phyloP scores from a whole-genome alignment of 495 filamentous ascomycete species.

The Aspergillus olivimuriae region DNA sequence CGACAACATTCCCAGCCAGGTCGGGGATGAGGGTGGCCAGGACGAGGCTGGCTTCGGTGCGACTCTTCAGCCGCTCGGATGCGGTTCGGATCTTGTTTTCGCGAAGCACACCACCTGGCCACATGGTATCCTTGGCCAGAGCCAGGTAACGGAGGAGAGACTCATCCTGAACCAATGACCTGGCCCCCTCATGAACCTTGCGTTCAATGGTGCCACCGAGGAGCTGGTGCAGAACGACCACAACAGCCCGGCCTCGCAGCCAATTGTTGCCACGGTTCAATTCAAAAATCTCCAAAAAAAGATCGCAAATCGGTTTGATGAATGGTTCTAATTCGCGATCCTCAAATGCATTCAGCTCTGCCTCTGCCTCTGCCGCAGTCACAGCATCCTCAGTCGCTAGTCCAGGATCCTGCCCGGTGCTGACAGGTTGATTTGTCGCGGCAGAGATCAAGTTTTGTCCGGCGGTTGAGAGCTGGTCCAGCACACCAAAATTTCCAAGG shows the following conservation, averaged over 20 bases:
- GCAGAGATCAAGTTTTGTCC: constrained; percentile 90
- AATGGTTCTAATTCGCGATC: constrained; percentile 86
- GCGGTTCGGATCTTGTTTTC: constrained; percentile 51
- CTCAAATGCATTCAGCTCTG: constrained; percentile 90
- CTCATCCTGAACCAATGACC: constrained; percentile 65
- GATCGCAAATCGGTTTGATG: constrained; percentile 95
- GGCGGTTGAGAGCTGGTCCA: constrained; percentile 89
- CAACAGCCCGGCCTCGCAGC: constrained; percentile 91
- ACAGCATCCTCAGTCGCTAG: constrained; percentile 53
- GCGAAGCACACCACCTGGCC: constrained; percentile 62
- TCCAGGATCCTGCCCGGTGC: constrained; percentile 26
- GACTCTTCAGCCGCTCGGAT: constrained; percentile 62
- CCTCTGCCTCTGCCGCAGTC: constrained; percentile 82
- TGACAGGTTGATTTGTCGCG: constrained; percentile 61
- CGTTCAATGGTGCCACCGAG: constrained; percentile 86
- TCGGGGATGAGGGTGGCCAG: constrained; percentile 77
- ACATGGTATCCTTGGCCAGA: constrained; percentile 66
- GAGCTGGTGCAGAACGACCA: constrained; percentile 68
- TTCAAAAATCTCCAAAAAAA: constrained; percentile 95
- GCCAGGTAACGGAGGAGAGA: constrained; percentile 67
- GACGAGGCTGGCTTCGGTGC: constrained; percentile 67
- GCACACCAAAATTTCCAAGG: constrained; percentile 86
- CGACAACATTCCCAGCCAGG: constrained; percentile 77
- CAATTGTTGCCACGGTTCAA: constrained; percentile 88
- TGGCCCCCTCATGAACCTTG: constrained; percentile 78